A percentile compares a stretch with the other conserved stretches of the same genome.
These are phyloP conservation scores for Endogone sp. DNA, from an alignment of 192 early-diverging fungal species.

Conservation along the genomic window DNA sequence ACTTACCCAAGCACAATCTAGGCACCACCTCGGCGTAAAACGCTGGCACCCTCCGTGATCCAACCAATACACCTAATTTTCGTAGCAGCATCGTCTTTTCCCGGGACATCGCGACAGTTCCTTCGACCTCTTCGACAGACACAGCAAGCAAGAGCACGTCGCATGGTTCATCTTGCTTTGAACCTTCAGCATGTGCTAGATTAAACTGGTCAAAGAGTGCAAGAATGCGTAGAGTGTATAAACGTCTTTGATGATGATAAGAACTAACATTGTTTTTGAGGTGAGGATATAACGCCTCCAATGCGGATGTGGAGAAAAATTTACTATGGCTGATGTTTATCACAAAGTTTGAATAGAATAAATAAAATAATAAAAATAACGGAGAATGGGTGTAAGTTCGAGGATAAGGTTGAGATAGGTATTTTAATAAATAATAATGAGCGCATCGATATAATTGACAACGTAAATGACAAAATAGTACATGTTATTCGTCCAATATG, in stretches of 20 bases:
- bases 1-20: slow-evolving; percentile 60
- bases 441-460: too few species aligned
- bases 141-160: slow-evolving; percentile 51
- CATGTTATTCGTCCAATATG: too few species aligned
- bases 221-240: slow-evolving; percentile 69
- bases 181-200: slow-evolving; percentile 29
- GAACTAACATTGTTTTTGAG: slow-evolving; percentile 60
- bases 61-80: slow-evolving; percentile 60
- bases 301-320: slow-evolving; percentile 30
- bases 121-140: slow-evolving; percentile 60
- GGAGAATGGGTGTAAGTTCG: too few species aligned
- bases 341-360: background rate
- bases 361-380: too few species aligned
- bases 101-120: slow-evolving; percentile 63
- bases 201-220: slow-evolving; percentile 61
- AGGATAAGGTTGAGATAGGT: too few species aligned
- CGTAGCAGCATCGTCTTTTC: slow-evolving; percentile 79
- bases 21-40: slow-evolving; percentile 66
- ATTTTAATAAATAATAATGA: too few species aligned
- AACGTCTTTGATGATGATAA: slow-evolving; percentile 46
- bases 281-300: slow-evolving; percentile 46
- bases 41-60: slow-evolving; percentile 58
- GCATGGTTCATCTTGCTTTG: slow-evolving; percentile 30
- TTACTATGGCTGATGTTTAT: background rate
- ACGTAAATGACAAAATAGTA: too few species aligned